phyloP scores from a whole-genome alignment of 371 early-diverging fungal genomes.

The Lichtheimia corymbifera region DNA sequence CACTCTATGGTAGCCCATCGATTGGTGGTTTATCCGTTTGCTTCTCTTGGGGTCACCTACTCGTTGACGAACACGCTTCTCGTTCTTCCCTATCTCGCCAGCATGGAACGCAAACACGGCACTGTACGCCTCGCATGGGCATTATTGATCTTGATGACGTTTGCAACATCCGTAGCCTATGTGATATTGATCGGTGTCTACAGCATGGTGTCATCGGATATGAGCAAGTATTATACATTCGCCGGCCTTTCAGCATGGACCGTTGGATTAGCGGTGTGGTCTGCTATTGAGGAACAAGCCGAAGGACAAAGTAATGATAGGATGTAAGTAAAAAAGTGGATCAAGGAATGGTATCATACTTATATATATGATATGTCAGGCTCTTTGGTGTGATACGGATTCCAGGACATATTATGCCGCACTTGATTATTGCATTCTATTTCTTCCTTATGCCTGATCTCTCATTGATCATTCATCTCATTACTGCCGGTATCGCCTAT shows the following conservation, averaged over 20 bases:
- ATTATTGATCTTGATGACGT: slow-evolving; percentile 12
- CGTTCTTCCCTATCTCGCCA: slow-evolving; percentile 18
- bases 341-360: background rate
- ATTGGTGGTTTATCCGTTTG: slow-evolving; percentile 21
- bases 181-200: slow-evolving; percentile 1
- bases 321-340: slow-evolving; percentile 12
- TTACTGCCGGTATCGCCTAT: slow-evolving; percentile 15
- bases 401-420: slow-evolving; percentile 20
- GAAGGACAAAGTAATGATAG: slow-evolving; percentile 19
- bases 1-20: slow-evolving; percentile 15
- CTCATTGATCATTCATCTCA: slow-evolving; percentile 18
- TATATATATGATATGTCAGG: slow-evolving; percentile 3
- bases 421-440: slow-evolving; percentile 22
- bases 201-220: background rate
- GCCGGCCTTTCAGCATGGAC: slow-evolving; percentile 28
- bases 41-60: slow-evolving; percentile 13
- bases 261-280: slow-evolving; percentile 22
- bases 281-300: slow-evolving; percentile 21
- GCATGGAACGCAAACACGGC: slow-evolving; percentile 22
- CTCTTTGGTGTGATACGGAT: slow-evolving; percentile 30
- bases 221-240: background rate
- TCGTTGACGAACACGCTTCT: slow-evolving; percentile 20
- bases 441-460: slow-evolving; percentile 24
- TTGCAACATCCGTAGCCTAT: slow-evolving; percentile 7
- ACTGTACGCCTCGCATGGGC: slow-evolving; percentile 15